These are phyloP conservation scores for Phytopythium cucurbitacearum DNA, from an alignment of 352 stramenopile genomes.

Conservation along the genomic window DNA sequence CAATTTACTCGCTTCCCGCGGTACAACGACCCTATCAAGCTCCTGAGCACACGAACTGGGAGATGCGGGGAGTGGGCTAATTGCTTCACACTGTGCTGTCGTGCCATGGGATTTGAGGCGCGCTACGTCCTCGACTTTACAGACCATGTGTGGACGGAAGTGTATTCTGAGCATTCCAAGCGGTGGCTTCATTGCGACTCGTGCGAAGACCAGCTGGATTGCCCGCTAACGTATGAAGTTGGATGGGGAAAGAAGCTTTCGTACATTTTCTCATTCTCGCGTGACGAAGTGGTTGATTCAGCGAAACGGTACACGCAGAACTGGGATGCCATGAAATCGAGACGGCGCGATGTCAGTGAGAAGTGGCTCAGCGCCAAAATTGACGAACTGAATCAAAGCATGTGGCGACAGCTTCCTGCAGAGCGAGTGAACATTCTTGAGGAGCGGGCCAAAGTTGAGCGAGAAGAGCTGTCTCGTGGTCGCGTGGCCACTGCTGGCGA, in stretches of 20 bases:
- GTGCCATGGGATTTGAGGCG: slow-evolving; percentile 87
- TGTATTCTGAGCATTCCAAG: slow-evolving; percentile 73
- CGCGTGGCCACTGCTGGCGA: slow-evolving; percentile 36
- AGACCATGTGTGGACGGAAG: slow-evolving; percentile 95
- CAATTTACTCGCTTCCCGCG: slow-evolving; percentile 81
- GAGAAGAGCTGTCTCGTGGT: slow-evolving; percentile 34
- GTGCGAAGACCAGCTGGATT: slow-evolving; percentile 92
- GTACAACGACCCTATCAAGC: slow-evolving; percentile 88
- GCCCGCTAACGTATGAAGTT: slow-evolving; percentile 92
- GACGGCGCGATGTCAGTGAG: slow-evolving; percentile 66
- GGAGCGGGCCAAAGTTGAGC: slow-evolving; percentile 30
- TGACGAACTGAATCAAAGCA: slow-evolving; percentile 36
- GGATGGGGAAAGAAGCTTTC: slow-evolving; percentile 93
- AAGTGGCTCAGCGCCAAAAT: slow-evolving; percentile 54
- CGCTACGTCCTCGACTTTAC: slow-evolving; percentile 93
- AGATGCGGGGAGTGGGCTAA: slow-evolving; percentile 93
- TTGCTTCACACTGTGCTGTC: slow-evolving; percentile 89
- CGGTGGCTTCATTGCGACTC: slow-evolving; percentile 93
- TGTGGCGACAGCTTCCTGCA: slow-evolving; percentile 22
- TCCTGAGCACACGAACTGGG: slow-evolving; percentile 77
- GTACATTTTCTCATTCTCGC: slow-evolving; percentile 89
- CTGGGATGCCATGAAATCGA: slow-evolving; percentile 55
- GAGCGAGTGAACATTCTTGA: slow-evolving; percentile 33
- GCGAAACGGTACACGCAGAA: slow-evolving; percentile 76
- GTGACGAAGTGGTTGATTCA: slow-evolving; percentile 90